Evolutionary conservation across 2,329 filamentous ascomycete genomes (phyloP).

Genomic region (Pestalotiopsis sp.): DNA sequence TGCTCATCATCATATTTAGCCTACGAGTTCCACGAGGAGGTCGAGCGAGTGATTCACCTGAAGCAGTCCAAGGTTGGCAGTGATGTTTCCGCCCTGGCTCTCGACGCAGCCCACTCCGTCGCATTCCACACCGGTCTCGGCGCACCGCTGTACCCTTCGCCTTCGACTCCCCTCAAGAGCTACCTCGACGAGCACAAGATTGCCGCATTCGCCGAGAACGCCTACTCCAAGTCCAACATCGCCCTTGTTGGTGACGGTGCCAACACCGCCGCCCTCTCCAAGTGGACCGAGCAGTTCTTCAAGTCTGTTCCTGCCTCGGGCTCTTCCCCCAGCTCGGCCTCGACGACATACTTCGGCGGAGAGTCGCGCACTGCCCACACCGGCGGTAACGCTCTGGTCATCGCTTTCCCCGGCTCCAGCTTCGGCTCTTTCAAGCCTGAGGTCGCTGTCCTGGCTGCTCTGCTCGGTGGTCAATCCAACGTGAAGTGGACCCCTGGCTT

Average conservation of each 20-base stretch:
- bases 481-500: slow-evolving; percentile 98
- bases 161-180: slow-evolving; percentile 72
- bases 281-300: slow-evolving; percentile 96
- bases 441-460: slow-evolving; percentile 80
- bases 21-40: slow-evolving; percentile 88
- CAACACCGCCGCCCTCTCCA: slow-evolving; percentile 72
- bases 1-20: slow-evolving; percentile 51
- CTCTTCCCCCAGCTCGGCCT: slow-evolving; percentile 59
- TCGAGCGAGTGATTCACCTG: slow-evolving; percentile 74
- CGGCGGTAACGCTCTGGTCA: slow-evolving; percentile 79
- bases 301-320: slow-evolving; percentile 63
- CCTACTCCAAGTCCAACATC: slow-evolving; percentile 89
- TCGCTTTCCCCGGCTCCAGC: slow-evolving; percentile 91
- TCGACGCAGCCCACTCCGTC: slow-evolving; percentile 76
- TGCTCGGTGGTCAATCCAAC: slow-evolving; percentile 86
- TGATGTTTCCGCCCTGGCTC: slow-evolving; percentile 67
- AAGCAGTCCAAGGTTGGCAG: slow-evolving; percentile 75
- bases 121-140: slow-evolving; percentile 78
- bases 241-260: slow-evolving; percentile 90
- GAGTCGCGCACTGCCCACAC: slow-evolving; percentile 85
- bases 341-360: slow-evolving; percentile 90
- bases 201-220: slow-evolving; percentile 73
- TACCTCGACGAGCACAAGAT: slow-evolving; percentile 81
- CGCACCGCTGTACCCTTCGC: slow-evolving; percentile 72
- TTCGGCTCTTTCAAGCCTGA: slow-evolving; percentile 85